A percentile compares a stretch with the other conserved stretches of the same genome.
phyloP scores from a whole-genome alignment of 2,329 filamentous ascomycete species.

The Diaporthe sp. region DNA sequence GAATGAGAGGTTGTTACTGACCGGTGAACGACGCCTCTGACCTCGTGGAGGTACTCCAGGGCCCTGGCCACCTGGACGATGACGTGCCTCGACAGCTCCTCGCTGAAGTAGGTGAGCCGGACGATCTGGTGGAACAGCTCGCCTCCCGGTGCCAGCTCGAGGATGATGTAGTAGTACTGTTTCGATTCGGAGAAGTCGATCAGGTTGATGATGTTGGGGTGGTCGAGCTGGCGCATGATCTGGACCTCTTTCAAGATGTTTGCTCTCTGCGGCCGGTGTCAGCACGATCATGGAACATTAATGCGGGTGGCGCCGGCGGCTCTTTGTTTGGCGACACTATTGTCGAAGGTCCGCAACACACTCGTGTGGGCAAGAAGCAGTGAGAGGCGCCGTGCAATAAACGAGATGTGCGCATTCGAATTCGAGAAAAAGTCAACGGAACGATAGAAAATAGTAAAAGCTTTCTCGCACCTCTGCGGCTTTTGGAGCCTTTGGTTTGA shows the following conservation, averaged over 20 bases:
- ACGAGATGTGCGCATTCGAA: background rate
- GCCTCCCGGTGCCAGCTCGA: conserved; percentile 93
- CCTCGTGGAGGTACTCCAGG: conserved; percentile 92
- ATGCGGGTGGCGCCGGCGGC: background rate
- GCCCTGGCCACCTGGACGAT: conserved; percentile 96
- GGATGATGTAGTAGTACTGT: conserved; percentile 97
- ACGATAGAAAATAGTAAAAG: conserved; percentile 51
- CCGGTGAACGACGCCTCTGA: conserved; percentile 96
- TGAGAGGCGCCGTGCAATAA: background rate
- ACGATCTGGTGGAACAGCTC: conserved; percentile 99
- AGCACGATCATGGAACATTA: conserved; percentile 35
- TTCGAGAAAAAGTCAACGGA: conserved; percentile 39
- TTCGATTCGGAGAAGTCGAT: conserved; percentile 93
- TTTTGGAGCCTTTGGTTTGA: conserved; percentile 89
- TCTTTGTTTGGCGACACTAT: background rate
- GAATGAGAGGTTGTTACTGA: conserved; percentile 56
- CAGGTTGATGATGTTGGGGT: conserved; percentile 94
- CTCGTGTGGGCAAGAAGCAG: conserved; percentile 38
- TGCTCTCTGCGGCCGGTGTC: conserved; percentile 73
- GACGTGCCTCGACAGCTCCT: conserved; percentile 92
- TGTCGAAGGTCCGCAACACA: conserved; percentile 31
- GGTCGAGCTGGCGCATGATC: conserved; percentile 97
- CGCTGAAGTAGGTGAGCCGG: conserved; percentile 97
- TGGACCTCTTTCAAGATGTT: conserved; percentile 99
- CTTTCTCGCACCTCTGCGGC: conserved; percentile 90